phyloP scores from a whole-genome alignment of 371 early-diverging fungal species.

The Haplosporangium sp. region DNA sequence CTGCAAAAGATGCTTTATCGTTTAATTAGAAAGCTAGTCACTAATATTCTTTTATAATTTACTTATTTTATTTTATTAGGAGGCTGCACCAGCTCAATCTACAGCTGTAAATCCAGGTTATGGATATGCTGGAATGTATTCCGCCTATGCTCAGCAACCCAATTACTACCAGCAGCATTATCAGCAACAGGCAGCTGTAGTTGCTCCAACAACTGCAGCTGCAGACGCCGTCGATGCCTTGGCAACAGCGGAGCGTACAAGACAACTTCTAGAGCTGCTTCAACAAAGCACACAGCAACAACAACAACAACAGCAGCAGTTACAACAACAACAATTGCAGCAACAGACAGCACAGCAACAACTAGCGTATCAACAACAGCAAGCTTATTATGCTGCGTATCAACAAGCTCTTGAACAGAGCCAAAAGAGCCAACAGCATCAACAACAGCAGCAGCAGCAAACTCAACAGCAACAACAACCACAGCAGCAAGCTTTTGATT shows the following conservation, averaged over 20 bases:
- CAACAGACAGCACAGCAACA: constrained; percentile 7
- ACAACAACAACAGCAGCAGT: constrained; percentile 1
- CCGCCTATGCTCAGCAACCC: not conserved
- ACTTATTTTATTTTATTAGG: constrained; percentile 1
- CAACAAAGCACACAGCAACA: constrained; percentile 16
- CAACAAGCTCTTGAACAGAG: constrained; percentile 17
- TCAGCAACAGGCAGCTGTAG: constrained; percentile 2
- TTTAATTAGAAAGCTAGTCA: too few species aligned
- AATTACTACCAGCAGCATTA: constrained; percentile 8
- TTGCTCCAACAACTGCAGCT: not conserved
- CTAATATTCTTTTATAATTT: not conserved
- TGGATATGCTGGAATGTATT: constrained; percentile 12
- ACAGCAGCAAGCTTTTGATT: constrained; percentile 18
- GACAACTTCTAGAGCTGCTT: constrained; percentile 9
- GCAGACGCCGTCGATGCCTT: not conserved
- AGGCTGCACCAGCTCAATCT: not conserved
- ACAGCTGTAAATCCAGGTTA: not conserved
- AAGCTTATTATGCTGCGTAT: constrained; percentile 15
- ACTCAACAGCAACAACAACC: constrained; percentile 14
- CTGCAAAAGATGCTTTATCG: not conserved
- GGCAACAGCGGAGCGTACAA: constrained; percentile 8
- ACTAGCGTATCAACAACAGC: constrained; percentile 16
- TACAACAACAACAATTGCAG: constrained; percentile 9
- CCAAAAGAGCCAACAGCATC: constrained; percentile 2
- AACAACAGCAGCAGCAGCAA: constrained; percentile 16